Percentiles rank a stretch among this genome's conserved stretches.
Evolutionary conservation across 768 basidiomycete species (phyloP).

Genomic region (Boletus vinaceobasis): DNA sequence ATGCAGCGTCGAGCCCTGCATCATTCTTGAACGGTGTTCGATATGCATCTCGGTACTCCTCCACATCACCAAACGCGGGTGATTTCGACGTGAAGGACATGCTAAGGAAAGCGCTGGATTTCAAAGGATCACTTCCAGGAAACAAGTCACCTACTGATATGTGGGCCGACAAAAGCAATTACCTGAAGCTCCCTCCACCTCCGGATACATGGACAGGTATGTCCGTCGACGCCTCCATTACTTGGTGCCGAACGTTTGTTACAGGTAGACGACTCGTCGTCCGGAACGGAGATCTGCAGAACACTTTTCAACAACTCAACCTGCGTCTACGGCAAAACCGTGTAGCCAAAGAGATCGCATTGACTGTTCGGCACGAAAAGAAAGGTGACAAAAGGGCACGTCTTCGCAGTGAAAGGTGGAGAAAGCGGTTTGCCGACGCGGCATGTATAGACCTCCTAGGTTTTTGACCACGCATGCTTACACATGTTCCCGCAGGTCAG

Average conservation of each 20-base stretch:
- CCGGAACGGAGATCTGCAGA: slow-evolving; percentile 38
- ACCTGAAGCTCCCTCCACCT: slow-evolving; percentile 32
- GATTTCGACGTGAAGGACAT: slow-evolving; percentile 12
- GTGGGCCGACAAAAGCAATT: slow-evolving; percentile 31
- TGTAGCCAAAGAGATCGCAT: slow-evolving; percentile 48
- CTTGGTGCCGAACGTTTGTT: slow-evolving; percentile 6
- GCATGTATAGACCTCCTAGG: slow-evolving; percentile 37
- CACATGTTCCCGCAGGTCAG: slow-evolving; percentile 56
- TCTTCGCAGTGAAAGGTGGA: slow-evolving; percentile 73
- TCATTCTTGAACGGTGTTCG: slow-evolving; percentile 6
- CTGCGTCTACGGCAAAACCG: slow-evolving; percentile 51
- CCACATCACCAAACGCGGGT: background rate
- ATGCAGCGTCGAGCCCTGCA: background rate
- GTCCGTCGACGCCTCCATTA: background rate
- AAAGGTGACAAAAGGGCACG: slow-evolving; percentile 76
- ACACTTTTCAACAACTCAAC: slow-evolving; percentile 50
- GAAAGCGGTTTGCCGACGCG: slow-evolving; percentile 75
- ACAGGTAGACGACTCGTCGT: slow-evolving; percentile 64
- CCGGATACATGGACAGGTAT: slow-evolving; percentile 54
- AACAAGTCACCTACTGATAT: slow-evolving; percentile 33
- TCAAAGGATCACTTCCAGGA: slow-evolving; percentile 12
- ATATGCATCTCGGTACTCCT: slow-evolving; percentile 4
- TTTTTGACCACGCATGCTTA: slow-evolving; percentile 10
- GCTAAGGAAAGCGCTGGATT: slow-evolving; percentile 14
- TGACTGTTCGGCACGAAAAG: slow-evolving; percentile 71